Evolutionary conservation across 2,329 filamentous ascomycete species (phyloP), one percentile per base, ranked within the genome.

Genomic region (Tolypocladium album): DNA sequence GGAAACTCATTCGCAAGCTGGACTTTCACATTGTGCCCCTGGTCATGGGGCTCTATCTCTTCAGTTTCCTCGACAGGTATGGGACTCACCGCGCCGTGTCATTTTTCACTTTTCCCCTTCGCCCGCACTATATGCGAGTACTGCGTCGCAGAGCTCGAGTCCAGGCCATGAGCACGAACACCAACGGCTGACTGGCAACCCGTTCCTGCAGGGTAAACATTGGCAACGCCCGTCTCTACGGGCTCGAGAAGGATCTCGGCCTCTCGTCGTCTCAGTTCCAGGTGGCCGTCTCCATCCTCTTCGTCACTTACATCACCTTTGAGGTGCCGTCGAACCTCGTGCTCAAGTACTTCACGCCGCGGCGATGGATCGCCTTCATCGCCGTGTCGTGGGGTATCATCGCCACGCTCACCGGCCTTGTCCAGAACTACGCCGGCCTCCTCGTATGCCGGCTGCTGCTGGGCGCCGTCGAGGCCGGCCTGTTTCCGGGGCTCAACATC

Each of bases 61-160:
- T 92, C 65, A 88, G 85, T 65, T 92, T 92, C 69, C 74, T 92
- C 11, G 89, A 91, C 69, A 79, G 88, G 82, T 53, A 53, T 8
- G 50, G 6, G n/a, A 8, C 45, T 9, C 47, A 52, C 20, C 17
- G 40, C 15, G 11, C 47, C 24, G 13, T 17, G 22, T 17, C 24
- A 13, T 6, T 15, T 17, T 36, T 31, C 13, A 27, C 5, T 27
- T 7, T 47, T 38, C 6, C 7, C 4, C 43, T 13, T 45, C n/a
- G 1, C 22, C 43, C 43, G 13, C 3, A 8, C 27, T 31, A 31
- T 5, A 31, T 31, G 27, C 27, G 27, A 31, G 34, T 36, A 6
- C 24, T 31, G 13, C 43, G 22, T 4, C 15, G 39, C 39, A 3
- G 15, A 20, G 6, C 39, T 13, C 43, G 12, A 52, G 24, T 4